A percentile compares a stretch with the other conserved stretches of the same genome.
Evolutionary conservation across 2,329 filamentous ascomycete species (phyloP).

Genomic region (Ceratocystis destructans): DNA sequence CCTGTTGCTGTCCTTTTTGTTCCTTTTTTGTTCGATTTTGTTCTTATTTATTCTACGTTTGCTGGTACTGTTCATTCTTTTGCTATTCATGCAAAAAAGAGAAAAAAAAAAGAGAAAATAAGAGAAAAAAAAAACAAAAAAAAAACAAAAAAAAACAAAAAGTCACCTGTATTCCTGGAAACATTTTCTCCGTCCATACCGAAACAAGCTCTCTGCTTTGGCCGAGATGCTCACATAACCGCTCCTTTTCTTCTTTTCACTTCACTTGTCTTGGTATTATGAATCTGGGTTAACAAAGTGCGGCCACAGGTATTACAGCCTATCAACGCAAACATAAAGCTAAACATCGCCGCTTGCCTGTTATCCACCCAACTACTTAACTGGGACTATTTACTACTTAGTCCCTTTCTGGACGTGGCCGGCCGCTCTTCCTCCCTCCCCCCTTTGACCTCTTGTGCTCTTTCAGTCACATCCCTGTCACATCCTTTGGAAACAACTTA

Average conservation of each 20-base stretch:
- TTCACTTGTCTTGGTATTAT: not conserved
- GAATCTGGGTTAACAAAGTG: not conserved
- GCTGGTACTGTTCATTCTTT: not conserved
- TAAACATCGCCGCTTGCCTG: not conserved
- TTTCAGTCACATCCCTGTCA: not conserved
- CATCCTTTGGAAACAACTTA: not conserved
- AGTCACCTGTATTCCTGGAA: not conserved
- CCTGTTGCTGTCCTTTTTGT: not conserved
- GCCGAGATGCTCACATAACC: not conserved
- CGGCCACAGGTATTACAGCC: not conserved
- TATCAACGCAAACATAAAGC: not conserved
- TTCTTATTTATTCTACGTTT: not conserved
- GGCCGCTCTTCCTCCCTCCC: not conserved
- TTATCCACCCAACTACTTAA: not conserved
- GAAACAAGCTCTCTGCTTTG: not conserved
- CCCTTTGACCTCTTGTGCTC: not conserved
- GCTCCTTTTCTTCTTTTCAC: not conserved
- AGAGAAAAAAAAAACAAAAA: not conserved
- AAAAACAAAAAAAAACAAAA: too few species aligned
- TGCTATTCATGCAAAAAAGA: not conserved
- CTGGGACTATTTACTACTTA: not conserved
- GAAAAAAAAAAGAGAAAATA: not conserved
- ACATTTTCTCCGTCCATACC: not conserved
- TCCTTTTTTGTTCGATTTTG: not conserved
- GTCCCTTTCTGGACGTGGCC: not conserved